Conservation (phyloP, 805 yeast species). For the Lachancea nothofagi region DNA sequence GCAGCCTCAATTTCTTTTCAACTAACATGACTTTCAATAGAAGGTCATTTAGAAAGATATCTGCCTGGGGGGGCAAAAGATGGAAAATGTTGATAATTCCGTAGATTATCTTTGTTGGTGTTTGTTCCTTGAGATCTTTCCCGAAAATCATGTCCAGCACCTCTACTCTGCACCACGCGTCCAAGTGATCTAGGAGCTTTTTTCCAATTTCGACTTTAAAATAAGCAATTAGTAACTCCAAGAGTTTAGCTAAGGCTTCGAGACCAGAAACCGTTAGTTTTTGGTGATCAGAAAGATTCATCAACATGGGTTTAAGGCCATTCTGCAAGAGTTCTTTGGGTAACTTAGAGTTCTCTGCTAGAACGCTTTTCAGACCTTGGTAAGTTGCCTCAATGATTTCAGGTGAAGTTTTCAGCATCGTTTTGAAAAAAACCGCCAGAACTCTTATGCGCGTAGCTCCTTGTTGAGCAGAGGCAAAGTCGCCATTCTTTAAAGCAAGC, state of each 20-base stretch:
- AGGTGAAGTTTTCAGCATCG: constrained; percentile 76
- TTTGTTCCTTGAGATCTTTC: constrained; percentile 73
- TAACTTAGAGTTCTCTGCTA: constrained; percentile 78
- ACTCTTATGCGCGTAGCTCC: constrained; percentile 79
- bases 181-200: constrained; percentile 83
- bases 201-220: constrained; percentile 96
- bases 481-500: constrained; percentile 77
- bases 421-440: constrained; percentile 90
- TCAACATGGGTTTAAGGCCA: constrained; percentile 90
- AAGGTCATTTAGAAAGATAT: constrained; percentile 83
- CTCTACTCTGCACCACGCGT: constrained; percentile 91
- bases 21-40: constrained; percentile 67
- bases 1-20: constrained; percentile 79
- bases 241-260: constrained; percentile 81
- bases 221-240: constrained; percentile 83
- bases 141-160: constrained; percentile 70
- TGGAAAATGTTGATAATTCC: constrained; percentile 91
- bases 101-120: constrained; percentile 78
- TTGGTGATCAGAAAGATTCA: constrained; percentile 91
- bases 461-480: constrained; percentile 66
- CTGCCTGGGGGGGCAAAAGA: constrained; percentile 85
- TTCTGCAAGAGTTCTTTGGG: constrained; percentile 94
- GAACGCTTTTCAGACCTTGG: constrained; percentile 73
- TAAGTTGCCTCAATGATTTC: constrained; percentile 93
- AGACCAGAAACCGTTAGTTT: constrained; percentile 83